A percentile compares a stretch with the other conserved stretches of the same genome.
Evolutionary conservation across 176 grass and related monocot genomes (phyloP).

Genomic region (Bolboschoenus planiculmis): DNA sequence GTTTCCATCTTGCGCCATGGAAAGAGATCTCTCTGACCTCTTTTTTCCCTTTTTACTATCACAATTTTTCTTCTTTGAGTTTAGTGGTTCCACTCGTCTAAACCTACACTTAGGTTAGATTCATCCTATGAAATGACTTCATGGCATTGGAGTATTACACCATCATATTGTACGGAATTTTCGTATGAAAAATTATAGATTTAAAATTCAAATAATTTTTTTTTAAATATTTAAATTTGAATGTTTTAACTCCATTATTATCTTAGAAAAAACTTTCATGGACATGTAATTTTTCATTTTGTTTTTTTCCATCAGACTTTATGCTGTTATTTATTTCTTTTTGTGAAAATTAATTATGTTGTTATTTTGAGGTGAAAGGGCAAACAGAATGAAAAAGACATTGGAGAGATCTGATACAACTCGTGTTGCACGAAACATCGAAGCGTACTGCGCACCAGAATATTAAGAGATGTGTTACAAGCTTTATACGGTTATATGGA

Average conservation of each 20-base stretch:
- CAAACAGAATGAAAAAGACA: background rate
- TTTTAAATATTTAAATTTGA: background rate
- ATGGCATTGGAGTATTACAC: background rate
- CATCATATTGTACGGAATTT: background rate
- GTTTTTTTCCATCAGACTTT: too few relatives aligned
- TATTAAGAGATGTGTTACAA: background rate
- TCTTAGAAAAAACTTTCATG: too few relatives aligned
- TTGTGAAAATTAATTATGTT: too few relatives aligned
- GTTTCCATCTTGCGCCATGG: constrained; percentile 1
- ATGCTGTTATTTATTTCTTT: too few relatives aligned
- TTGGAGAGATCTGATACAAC: background rate
- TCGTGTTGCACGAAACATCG: background rate
- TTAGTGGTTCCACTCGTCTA: background rate
- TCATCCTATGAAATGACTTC: constrained; percentile 6
- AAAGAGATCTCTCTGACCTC: constrained; percentile 20
- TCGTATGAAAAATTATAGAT: background rate
- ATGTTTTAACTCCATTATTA: background rate
- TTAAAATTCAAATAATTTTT: background rate
- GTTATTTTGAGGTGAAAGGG: background rate
- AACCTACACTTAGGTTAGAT: constrained; percentile 21
- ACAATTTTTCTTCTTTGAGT: background rate
- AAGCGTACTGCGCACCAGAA: background rate
- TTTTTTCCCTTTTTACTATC: background rate
- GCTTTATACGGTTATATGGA: background rate
- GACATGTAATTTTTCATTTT: too few relatives aligned